Evolutionary conservation across 2,329 filamentous ascomycete genomes (phyloP).

Genomic region (Clarireedia monteithiana): DNA sequence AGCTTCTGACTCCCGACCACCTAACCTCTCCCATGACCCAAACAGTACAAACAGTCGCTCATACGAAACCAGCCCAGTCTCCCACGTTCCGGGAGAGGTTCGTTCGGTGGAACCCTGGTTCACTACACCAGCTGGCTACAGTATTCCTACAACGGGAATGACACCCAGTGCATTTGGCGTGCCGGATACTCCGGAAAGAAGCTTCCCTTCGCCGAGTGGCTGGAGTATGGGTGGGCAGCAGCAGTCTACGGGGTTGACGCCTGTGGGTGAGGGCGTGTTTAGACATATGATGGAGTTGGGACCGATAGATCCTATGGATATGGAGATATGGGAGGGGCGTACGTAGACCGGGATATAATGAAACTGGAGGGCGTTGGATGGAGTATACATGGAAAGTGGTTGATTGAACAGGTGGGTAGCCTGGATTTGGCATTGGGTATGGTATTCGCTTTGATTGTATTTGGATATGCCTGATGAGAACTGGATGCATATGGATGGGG

Average conservation of each 20-base stretch:
- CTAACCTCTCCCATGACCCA: constrained; percentile 16
- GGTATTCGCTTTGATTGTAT: no score
- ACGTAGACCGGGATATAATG: constrained; percentile 1
- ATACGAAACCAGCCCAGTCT: constrained; percentile 45
- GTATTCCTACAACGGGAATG: constrained; percentile 16
- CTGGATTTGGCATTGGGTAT: neutral
- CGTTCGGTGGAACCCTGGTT: constrained; percentile 27
- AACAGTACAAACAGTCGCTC: constrained; percentile 37
- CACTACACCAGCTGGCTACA: constrained; percentile 16
- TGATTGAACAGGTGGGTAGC: neutral
- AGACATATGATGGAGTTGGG: constrained; percentile 51
- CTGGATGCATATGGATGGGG: no score
- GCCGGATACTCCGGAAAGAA: constrained; percentile 32
- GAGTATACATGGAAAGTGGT: neutral
- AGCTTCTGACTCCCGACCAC: constrained; percentile 33
- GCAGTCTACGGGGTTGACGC: constrained; percentile 40
- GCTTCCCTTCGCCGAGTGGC: constrained; percentile 37
- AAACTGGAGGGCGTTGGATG: neutral
- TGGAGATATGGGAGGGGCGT: constrained; percentile 20
- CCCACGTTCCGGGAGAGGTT: constrained; percentile 17
- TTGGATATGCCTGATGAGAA: no score
- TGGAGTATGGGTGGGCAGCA: constrained; percentile 31
- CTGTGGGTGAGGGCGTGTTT: constrained; percentile 49
- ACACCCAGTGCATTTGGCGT: constrained; percentile 32
- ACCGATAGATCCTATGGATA: constrained; percentile 42